Evolutionary conservation across 768 basidiomycete species (phyloP).

Genomic region (Boletus speciosus): DNA sequence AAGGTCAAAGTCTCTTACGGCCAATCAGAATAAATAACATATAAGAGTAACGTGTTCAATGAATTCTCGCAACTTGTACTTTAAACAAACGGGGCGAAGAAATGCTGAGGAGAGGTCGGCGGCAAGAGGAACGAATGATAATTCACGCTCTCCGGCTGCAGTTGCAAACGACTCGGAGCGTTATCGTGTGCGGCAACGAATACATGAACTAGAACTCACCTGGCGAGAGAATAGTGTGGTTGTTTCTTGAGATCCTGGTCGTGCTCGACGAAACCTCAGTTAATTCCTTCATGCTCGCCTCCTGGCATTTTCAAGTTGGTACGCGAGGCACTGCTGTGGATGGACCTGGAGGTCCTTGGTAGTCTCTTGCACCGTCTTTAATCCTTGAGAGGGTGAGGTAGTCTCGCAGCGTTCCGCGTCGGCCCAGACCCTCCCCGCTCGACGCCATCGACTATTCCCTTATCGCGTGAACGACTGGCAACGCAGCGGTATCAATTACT

Average conservation of each 20-base stretch:
- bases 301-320: not conserved
- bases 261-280: not conserved
- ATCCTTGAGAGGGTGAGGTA: not conserved
- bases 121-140: not conserved
- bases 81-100: too few relatives aligned
- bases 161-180: too few relatives aligned
- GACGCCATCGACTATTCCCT: constrained; percentile 5
- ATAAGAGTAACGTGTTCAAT: not conserved
- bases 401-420: not conserved
- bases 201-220: too few relatives aligned
- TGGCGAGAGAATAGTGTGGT: too few relatives aligned
- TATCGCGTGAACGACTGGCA: not conserved
- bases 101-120: not conserved
- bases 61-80: too few relatives aligned
- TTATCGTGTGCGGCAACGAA: too few relatives aligned
- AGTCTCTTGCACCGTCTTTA: too few relatives aligned
- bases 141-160: not conserved
- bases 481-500: not conserved
- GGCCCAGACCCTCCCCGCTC: constrained; percentile 11
- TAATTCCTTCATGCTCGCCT: not conserved
- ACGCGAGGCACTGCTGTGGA: not conserved
- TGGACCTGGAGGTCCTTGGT: too few relatives aligned
- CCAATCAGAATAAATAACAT: not conserved
- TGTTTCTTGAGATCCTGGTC: not conserved
- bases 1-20: not conserved